Evolutionary conservation across 2,329 filamentous ascomycete species (phyloP).

Genomic region (Dactylellina sp.): DNA sequence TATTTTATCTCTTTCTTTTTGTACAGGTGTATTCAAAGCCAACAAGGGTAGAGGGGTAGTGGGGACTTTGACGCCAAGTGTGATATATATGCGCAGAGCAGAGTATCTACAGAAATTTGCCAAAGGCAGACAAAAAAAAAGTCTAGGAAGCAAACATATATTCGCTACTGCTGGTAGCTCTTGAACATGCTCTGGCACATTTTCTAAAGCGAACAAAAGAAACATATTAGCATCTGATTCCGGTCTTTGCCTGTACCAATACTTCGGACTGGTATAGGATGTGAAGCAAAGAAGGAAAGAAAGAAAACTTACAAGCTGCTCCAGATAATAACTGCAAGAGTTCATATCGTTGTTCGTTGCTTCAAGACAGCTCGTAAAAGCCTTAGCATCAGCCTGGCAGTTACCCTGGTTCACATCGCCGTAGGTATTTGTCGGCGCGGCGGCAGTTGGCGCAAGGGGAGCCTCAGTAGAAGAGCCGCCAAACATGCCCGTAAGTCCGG

Average conservation of each 20-base stretch:
- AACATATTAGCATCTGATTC: constrained; percentile 36
- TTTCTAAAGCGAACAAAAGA: constrained; percentile 68
- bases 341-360: constrained; percentile 92
- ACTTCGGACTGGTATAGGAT: no score
- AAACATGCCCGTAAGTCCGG: constrained; percentile 73
- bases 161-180: constrained; percentile 69
- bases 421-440: constrained; percentile 67
- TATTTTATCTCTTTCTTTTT: constrained; percentile 24
- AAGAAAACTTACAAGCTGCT: constrained; percentile 75
- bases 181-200: constrained; percentile 82
- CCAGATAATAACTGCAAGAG: constrained; percentile 97
- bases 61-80: constrained; percentile 1
- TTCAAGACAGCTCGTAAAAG: constrained; percentile 96
- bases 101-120: constrained; percentile 44
- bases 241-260: no score
- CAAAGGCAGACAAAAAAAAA: not conserved
- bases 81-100: constrained; percentile 28
- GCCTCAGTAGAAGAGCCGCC: constrained; percentile 74
- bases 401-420: constrained; percentile 71
- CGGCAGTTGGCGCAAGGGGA: constrained; percentile 66
- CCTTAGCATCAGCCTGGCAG: constrained; percentile 82
- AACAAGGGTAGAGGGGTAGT: not conserved
- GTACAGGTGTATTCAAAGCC: constrained; percentile 5
- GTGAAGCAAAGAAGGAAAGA: no score
- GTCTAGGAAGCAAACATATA: constrained; percentile 1